Evolutionary conservation across 805 yeast genomes (phyloP).

Genomic region (Saccharomyces paradoxus): DNA sequence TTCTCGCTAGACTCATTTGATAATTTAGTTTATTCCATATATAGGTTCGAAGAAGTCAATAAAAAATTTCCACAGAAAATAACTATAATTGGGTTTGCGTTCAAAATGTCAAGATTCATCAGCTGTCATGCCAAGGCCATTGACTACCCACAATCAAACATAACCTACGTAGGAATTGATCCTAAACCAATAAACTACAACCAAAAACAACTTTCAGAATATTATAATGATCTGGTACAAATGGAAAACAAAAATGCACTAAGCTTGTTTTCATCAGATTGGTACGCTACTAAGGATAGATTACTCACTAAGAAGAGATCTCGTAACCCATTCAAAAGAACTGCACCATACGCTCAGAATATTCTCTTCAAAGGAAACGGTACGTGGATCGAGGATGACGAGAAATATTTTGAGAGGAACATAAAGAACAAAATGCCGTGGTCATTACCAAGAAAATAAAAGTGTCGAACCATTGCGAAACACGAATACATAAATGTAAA

Average conservation of each 20-base stretch:
- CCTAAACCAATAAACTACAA: conserved; percentile 40
- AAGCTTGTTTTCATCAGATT: conserved; percentile 44
- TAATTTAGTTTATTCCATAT: conserved; percentile 55
- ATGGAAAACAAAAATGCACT: conserved; percentile 50
- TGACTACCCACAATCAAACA: conserved; percentile 31
- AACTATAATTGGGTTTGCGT: conserved; percentile 65
- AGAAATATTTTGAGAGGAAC: conserved; percentile 12
- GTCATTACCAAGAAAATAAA: conserved; percentile 8
- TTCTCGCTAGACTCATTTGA: conserved; percentile 76
- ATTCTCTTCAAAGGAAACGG: conserved; percentile 6
- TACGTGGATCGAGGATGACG: conserved; percentile 10
- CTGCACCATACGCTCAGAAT: conserved; percentile 31
- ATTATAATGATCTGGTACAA: conserved; percentile 39
- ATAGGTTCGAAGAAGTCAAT: conserved; percentile 41
- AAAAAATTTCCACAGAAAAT: conserved; percentile 43
- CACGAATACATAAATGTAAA: background rate
- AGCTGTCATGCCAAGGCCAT: conserved; percentile 48
- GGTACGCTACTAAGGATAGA: conserved; percentile 45
- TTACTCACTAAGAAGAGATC: conserved; percentile 39
- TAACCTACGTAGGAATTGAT: conserved; percentile 48
- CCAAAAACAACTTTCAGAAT: conserved; percentile 25
- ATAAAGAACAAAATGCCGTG: conserved; percentile 28
- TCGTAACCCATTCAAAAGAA: conserved; percentile 50
- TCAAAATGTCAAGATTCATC: conserved; percentile 55
- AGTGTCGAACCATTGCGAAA: background rate